Percentiles rank a stretch among this genome's conserved stretches.
Conservation (phyloP, 306 rosid species). For the Trichosanthes truncata region DNA sequence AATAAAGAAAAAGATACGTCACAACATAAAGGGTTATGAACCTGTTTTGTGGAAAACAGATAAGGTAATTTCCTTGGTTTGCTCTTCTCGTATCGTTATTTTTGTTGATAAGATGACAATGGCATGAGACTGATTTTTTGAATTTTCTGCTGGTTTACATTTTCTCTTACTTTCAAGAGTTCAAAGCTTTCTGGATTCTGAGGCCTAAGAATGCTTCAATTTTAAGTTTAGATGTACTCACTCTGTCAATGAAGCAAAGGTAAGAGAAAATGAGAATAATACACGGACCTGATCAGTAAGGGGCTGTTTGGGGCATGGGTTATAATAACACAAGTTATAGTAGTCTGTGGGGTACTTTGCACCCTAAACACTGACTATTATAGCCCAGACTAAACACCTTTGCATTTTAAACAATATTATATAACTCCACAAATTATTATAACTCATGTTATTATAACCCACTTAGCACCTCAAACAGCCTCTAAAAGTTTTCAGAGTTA, state of each 20-base stretch:
- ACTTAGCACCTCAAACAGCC: too few species aligned
- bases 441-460: too few species aligned
- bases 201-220: neutral
- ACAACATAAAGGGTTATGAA: neutral
- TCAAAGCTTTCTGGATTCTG: neutral
- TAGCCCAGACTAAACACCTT: too few species aligned
- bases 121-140: neutral
- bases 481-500: neutral
- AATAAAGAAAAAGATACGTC: neutral
- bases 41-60: neutral
- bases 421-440: too few species aligned
- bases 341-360: too few species aligned
- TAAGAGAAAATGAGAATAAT: neutral
- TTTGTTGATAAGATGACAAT: neutral
- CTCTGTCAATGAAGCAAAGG: neutral
- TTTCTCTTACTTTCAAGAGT: neutral
- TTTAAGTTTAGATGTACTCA: constrained; percentile 2
- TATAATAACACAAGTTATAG: too few species aligned
- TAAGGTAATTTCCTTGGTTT: neutral
- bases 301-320: too few species aligned
- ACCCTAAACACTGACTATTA: too few species aligned
- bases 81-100: neutral
- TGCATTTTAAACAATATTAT: too few species aligned
- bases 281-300: neutral
- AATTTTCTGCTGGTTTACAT: neutral